Percentiles rank a stretch among this genome's conserved stretches.
These are phyloP conservation scores for Cladosporium sp. DNA, from an alignment of 2,329 filamentous ascomycete species.

Conservation along the genomic window DNA sequence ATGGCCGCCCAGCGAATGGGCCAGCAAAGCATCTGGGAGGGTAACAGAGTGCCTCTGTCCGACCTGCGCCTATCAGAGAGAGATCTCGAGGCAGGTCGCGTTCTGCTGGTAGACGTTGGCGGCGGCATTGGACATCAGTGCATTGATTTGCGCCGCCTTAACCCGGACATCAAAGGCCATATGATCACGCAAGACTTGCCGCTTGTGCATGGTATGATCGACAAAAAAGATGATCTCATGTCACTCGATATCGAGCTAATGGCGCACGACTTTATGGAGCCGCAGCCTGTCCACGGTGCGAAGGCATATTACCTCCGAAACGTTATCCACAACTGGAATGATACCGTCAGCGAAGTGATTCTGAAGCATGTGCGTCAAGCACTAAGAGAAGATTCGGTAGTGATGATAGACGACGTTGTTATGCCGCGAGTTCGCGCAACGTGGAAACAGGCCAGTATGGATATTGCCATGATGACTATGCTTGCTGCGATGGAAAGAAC, in stretches of 20 bases:
- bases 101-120: slow-evolving; percentile 24
- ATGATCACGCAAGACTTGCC: slow-evolving; percentile 26
- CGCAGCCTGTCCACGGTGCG: slow-evolving; percentile 27
- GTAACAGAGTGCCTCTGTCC: not conserved
- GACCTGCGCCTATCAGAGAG: not conserved
- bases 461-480: not conserved
- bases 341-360: slow-evolving; percentile 15
- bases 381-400: slow-evolving; percentile 1
- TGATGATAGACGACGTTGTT: slow-evolving; percentile 21
- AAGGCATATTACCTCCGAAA: slow-evolving; percentile 12
- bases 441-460: not conserved
- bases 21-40: slow-evolving; percentile 14
- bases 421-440: slow-evolving; percentile 14
- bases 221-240: not conserved
- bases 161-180: slow-evolving; percentile 16
- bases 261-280: slow-evolving; percentile 31
- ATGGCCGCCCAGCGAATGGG: slow-evolving; percentile 18
- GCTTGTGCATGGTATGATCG: slow-evolving; percentile 11
- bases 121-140: slow-evolving; percentile 22
- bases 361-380: slow-evolving; percentile 11
- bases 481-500: slow-evolving; percentile 1
- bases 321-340: slow-evolving; percentile 20
- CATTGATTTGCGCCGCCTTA: slow-evolving; percentile 14
- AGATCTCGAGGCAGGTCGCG: slow-evolving; percentile 9
- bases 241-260: slow-evolving; percentile 17